Evolutionary conservation across 768 basidiomycete species (phyloP), one percentile per base, ranked within the genome.

Genomic region (Leucogyrophana mollusca): DNA sequence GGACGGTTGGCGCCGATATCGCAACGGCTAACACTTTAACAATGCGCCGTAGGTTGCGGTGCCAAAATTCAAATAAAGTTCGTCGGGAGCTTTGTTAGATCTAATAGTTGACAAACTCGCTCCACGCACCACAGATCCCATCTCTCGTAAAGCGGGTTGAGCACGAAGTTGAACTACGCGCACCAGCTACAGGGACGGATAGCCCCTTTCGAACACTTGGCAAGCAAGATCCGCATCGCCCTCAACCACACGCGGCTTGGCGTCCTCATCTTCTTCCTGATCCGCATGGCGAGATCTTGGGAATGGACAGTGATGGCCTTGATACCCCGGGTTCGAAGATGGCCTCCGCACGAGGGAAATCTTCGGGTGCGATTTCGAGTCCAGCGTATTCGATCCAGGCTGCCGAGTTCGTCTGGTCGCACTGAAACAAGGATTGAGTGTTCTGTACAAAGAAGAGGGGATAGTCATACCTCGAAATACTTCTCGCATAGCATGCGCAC

Each of bases 301-400:
- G 95, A 93, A 95, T 95, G 40, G 94, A 91, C 27, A 97, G 74
- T 13, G 87, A 80, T 0, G 80, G 70, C 59, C 96, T 94, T 6
- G 84, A 76, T 18, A 91, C 79, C 5, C 88, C 94, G 18, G 96
- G 83, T 66, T 96, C 94, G 69, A 92, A 97, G 59, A 98, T 93
- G 4, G 87, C 94, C 11, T 95, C 87, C 2, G 92, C 88, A 30
- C 94, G 92, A 18, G 82, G 73, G 61, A 87, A 84, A 65, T 97
- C 94, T 63, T 88, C 87, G 1, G 96, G 76, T 40, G 86, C 85
- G 0, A 82, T 79, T 66, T 98, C 94, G 25, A 96, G 80, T 58
- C 94, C 90, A 20, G 95, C 90, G 65, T 83, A 98, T 65, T 90
- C 89, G 68, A 98, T 95, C 95, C 95, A 98, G 0, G 94, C 90